Evolutionary conservation across 345 rosid genomes (phyloP).

Genomic region (Reutealis trisperma): DNA sequence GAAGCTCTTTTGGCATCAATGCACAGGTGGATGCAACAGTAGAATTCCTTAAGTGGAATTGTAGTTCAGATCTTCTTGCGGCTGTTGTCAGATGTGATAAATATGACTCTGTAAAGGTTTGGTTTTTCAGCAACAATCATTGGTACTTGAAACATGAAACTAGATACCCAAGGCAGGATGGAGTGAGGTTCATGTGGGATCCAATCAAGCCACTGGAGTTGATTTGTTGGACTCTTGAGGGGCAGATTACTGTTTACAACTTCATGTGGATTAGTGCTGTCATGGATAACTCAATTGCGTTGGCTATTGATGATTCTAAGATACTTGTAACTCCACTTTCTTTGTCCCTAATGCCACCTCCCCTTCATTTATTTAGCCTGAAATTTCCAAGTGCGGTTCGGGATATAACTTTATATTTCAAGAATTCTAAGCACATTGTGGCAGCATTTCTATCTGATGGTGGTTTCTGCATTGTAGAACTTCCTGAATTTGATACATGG

Average conservation of each 20-base stretch:
- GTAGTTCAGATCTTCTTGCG: conserved; percentile 85
- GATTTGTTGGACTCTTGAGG: conserved; percentile 81
- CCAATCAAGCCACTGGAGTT: conserved; percentile 84
- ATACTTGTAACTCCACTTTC: conserved; percentile 80
- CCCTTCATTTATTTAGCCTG: conserved; percentile 74
- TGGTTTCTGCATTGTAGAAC: conserved; percentile 66
- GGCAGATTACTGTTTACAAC: conserved; percentile 61
- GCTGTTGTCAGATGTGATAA: conserved; percentile 61
- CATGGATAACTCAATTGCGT: conserved; percentile 73
- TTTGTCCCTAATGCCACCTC: conserved; percentile 87
- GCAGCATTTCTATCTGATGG: conserved; percentile 82
- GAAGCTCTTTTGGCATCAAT: conserved; percentile 65
- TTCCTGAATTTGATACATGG: conserved; percentile 68
- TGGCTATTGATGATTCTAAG: conserved; percentile 74
- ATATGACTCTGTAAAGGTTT: conserved; percentile 65
- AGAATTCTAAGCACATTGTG: conserved; percentile 54
- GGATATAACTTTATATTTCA: conserved; percentile 64
- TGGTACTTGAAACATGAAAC: conserved; percentile 94
- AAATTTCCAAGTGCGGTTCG: conserved; percentile 62
- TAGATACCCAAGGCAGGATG: conserved; percentile 59
- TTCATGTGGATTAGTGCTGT: conserved; percentile 81
- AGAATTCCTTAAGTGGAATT: conserved; percentile 83
- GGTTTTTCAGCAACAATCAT: conserved; percentile 86
- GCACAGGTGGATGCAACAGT: conserved; percentile 49
- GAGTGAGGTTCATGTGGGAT: conserved; percentile 87